These are phyloP conservation scores for Panicum miliaceum DNA, from an alignment of 176 grass and related monocot genomes.

Conservation along the genomic window DNA sequence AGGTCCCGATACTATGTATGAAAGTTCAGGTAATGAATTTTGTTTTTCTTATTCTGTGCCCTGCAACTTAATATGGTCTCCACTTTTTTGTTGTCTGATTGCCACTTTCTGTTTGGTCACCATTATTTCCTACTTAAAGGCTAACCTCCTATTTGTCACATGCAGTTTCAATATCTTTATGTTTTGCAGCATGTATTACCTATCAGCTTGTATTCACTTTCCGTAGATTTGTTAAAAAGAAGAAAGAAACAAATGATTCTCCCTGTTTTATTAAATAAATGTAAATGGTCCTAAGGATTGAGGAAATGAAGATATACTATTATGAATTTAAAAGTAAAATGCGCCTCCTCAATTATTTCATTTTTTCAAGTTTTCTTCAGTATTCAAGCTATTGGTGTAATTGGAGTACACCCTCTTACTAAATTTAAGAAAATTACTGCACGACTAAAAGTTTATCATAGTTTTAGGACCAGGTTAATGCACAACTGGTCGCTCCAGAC, in stretches of 20 bases:
- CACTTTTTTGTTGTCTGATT: constrained; percentile 1
- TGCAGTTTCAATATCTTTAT: background rate
- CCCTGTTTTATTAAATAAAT: background rate
- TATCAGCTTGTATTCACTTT: constrained; percentile 20
- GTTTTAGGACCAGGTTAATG: no score
- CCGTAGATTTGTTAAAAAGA: background rate
- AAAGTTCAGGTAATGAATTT: constrained; percentile 73
- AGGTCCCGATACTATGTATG: constrained; percentile 77
- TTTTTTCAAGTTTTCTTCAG: background rate
- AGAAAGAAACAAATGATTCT: background rate
- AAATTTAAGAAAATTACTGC: background rate
- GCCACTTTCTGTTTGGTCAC: constrained; percentile 1
- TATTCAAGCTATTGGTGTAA: background rate
- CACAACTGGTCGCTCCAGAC: no score
- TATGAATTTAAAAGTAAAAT: background rate
- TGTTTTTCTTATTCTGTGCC: background rate
- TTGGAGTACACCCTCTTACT: background rate
- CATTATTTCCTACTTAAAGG: constrained; percentile 10
- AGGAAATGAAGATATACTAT: background rate
- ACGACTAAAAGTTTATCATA: background rate
- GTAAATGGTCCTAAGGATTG: background rate
- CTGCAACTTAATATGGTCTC: background rate
- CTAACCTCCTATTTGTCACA: background rate
- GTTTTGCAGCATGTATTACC: background rate
- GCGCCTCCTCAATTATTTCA: background rate